A percentile compares a stretch with the other conserved stretches of the same genome.
Evolutionary conservation across 306 rosid genomes (phyloP).

Genomic region (Canavalia ensiformis): DNA sequence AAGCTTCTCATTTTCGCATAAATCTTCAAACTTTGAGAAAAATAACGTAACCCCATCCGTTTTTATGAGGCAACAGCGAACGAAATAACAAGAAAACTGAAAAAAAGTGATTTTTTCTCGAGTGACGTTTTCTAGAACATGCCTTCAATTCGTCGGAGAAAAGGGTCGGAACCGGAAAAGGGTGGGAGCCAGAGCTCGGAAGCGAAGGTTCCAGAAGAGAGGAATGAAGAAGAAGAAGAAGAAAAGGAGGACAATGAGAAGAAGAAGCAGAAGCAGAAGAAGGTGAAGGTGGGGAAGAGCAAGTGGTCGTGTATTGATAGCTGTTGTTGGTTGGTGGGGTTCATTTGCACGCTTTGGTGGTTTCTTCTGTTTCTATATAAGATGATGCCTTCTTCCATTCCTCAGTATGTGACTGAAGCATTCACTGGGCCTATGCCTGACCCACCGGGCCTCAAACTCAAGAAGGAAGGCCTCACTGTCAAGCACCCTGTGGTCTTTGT

Average conservation of each 20-base stretch:
- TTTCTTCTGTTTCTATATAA: constrained; percentile 70
- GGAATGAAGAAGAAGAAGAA: constrained; percentile 14
- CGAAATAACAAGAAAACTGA: background rate
- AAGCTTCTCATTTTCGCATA: background rate
- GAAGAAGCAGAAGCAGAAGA: constrained; percentile 38
- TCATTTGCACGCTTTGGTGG: constrained; percentile 83
- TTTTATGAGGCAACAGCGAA: background rate
- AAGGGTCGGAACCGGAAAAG: constrained; percentile 55
- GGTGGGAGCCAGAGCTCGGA: constrained; percentile 48
- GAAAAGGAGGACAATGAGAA: background rate
- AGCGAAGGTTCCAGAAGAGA: constrained; percentile 19
- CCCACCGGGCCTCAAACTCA: constrained; percentile 76
- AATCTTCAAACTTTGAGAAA: constrained; percentile 5
- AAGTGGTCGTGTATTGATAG: constrained; percentile 79
- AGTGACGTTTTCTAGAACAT: constrained; percentile 46
- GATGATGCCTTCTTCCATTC: constrained; percentile 77
- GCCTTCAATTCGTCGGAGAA: constrained; percentile 72
- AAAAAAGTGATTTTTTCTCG: background rate
- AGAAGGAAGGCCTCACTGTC: constrained; percentile 71
- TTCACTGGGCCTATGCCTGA: constrained; percentile 84
- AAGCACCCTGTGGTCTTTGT: constrained; percentile 90
- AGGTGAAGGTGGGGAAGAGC: constrained; percentile 42
- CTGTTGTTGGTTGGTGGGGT: constrained; percentile 82
- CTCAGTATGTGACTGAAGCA: constrained; percentile 79
- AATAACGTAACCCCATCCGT: constrained; percentile 39